Conservation (phyloP, 2,329 filamentous ascomycete species). For the Verticillium nubilum region DNA sequence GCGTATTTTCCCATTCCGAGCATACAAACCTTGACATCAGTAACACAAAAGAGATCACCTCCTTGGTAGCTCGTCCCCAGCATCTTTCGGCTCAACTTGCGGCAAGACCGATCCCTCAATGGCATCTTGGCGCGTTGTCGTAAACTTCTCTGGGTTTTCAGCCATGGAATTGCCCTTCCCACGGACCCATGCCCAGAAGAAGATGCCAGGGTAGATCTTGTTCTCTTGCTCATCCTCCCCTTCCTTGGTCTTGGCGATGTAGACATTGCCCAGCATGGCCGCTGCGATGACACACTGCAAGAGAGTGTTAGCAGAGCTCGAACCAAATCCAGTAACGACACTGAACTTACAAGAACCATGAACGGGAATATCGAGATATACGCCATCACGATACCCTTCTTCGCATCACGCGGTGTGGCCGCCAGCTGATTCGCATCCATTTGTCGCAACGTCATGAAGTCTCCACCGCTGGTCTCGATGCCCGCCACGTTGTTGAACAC, state of each 20-base stretch:
- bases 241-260: slow-evolving; percentile 19
- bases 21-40: neutral
- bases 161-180: neutral
- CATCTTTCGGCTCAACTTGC: neutral
- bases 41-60: neutral
- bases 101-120: neutral
- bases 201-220: slow-evolving; percentile 21
- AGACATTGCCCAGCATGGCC: slow-evolving; percentile 25
- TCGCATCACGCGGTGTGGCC: slow-evolving; percentile 35
- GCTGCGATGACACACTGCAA: slow-evolving; percentile 19
- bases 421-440: slow-evolving; percentile 27
- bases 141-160: neutral
- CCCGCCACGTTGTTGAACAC: slow-evolving; percentile 58
- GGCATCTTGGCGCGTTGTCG: neutral
- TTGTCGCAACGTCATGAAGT: slow-evolving; percentile 27
- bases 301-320: neutral
- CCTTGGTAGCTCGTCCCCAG: neutral
- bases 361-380: slow-evolving; percentile 58
- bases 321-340: too few relatives aligned
- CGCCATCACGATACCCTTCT: slow-evolving; percentile 59
- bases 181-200: slow-evolving; percentile 19
- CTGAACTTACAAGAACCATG: slow-evolving; percentile 33
- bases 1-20: neutral
- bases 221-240: slow-evolving; percentile 19
- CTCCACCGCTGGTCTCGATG: slow-evolving; percentile 14